A percentile compares a stretch with the other conserved stretches of the same genome.
phyloP scores from a whole-genome alignment of 2,329 filamentous ascomycete genomes.

The Aspergillus sp. region DNA sequence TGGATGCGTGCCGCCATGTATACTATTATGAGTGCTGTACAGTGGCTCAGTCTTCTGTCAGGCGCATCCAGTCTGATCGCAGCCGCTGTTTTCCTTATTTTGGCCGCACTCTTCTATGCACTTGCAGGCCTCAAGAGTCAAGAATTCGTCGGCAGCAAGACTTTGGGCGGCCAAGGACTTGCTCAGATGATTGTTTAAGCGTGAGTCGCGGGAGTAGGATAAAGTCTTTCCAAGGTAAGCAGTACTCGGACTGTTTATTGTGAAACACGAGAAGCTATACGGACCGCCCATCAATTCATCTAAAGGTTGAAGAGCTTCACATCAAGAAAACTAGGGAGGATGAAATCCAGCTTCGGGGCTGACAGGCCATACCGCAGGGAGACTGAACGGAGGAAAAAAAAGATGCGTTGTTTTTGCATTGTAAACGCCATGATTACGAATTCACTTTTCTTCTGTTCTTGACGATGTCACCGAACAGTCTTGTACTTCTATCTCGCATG shows the following conservation, averaged over 20 bases:
- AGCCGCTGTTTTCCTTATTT: conserved; percentile 71
- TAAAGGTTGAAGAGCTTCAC: too few species aligned
- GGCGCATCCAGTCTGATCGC: conserved; percentile 72
- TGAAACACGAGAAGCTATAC: too few species aligned
- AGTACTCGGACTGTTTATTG: background rate
- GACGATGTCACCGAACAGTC: conserved; percentile 7
- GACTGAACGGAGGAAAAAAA: conserved; percentile 1
- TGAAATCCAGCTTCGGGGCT: too few species aligned
- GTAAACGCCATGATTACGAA: conserved; percentile 17
- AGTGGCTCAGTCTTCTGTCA: conserved; percentile 74
- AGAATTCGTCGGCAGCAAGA: conserved; percentile 69
- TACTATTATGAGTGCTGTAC: conserved; percentile 69
- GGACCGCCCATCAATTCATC: too few species aligned
- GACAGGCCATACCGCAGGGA: too few species aligned
- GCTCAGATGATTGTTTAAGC: conserved; percentile 92
- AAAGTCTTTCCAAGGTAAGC: too few species aligned
- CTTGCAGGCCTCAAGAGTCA: conserved; percentile 41
- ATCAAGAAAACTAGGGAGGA: too few species aligned
- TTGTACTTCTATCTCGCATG: conserved; percentile 17
- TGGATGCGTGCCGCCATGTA: conserved; percentile 94
- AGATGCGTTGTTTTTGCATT: conserved; percentile 4
- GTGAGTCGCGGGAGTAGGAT: background rate
- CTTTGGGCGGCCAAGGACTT: conserved; percentile 84
- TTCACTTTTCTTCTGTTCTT: conserved; percentile 11
- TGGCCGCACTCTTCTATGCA: conserved; percentile 74